Base-by-base conservation (phyloP, 1,284 basidiomycete species). In the Microbotryum violaceum region DNA sequence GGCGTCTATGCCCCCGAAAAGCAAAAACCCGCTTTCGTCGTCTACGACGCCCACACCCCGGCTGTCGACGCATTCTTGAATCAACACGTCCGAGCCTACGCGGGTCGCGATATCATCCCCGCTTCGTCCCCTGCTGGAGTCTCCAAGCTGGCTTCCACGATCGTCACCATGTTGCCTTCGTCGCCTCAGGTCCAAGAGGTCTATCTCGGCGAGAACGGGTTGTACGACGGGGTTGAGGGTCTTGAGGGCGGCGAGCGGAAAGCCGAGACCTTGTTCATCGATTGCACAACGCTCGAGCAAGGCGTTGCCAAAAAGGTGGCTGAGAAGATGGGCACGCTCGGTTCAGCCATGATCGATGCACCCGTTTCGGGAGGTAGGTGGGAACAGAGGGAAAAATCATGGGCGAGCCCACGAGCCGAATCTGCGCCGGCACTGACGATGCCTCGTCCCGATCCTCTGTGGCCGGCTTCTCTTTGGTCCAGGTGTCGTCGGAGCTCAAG, bases 201-300 rank as follows among this genome's bases (percentile, higher is more conserved):
- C 4, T 78, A 77, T 69, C 73, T 77, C 8, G 74, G 75, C 51
- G 65, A 69, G 56, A 58, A 64, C 66, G 52, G 66, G 12, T 10
- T 66, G 16, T 18, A 49, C 37, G 63, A 65, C 18, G 67, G 58
- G 5, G 46, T 71, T 16, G 60, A 66, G 21, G 50, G 56, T 1
- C 48, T 71, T 14, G 47, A 54, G 1, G 65, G 64, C 42, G 25
- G 37, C 20, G 58, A 57, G 20, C 46, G 49, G 37, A 27, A 57
- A 21, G 31, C 5, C 6, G 63, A 68, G 61, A 87, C 87, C 0
- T 74, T 93, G 9, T 85, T 84, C 70, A 88, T 94, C 63, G 91
- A 94, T 75, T 89, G 88, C 14, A 92, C 90, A 2, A 93, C 91
- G 0, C 79, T 91, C 50, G 88, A 92, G 68, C 86, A 91, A 18